Base-by-base conservation (phyloP, 169 alveolate species). In the Neospora caninum region DNA sequence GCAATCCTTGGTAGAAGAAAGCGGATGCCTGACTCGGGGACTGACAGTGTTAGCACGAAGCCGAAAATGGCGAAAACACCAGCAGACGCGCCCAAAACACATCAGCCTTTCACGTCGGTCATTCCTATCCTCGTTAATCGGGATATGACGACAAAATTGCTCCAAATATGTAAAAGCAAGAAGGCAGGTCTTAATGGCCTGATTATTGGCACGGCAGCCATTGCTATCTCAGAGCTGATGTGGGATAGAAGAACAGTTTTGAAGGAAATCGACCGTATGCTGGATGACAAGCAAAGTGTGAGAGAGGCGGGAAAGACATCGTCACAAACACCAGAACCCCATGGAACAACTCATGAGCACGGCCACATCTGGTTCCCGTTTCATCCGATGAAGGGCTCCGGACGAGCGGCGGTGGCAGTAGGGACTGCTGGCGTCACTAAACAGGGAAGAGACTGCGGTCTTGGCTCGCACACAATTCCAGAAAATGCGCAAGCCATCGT, bases 161-260 rank as follows among this genome's bases (percentile, higher is more conserved):
- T 93, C 1, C 53, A 84, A 25, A 91, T 91, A 27, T 93, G 95
- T 54, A 83, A 38, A 53, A 91, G 53, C 31, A 84, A 53, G 49
- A 86, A 69, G 80, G 86, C 89, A 84, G 84, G 92, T 0, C 69
- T 93, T 88, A 58, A 93, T 36, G 95, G 95, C 49, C 84, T 93
- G 13, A 80, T 93, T 38, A 86, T 91, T 38, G 78, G 92, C 25
- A 86, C 95, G 7, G 95, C 95, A 31, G 88, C 95, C 4, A 89
- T 86, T 10, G 95, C 95, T 6, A 88, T 93, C 16, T 93, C 95
- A 16, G 84, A 89, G 69, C 53, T 93, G 95, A 88, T 93, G n/a
- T 93, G 95, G 95, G 0, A 91, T 43, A 64, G 95, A 39, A 41
- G 70, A 27, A 67, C 84, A 2, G 93, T 93, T 27, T 39, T 93